A percentile compares a stretch with the other conserved stretches of the same genome.
Conservation (phyloP, 805 yeast genomes). For the Saccharomycopsis malanga region DNA sequence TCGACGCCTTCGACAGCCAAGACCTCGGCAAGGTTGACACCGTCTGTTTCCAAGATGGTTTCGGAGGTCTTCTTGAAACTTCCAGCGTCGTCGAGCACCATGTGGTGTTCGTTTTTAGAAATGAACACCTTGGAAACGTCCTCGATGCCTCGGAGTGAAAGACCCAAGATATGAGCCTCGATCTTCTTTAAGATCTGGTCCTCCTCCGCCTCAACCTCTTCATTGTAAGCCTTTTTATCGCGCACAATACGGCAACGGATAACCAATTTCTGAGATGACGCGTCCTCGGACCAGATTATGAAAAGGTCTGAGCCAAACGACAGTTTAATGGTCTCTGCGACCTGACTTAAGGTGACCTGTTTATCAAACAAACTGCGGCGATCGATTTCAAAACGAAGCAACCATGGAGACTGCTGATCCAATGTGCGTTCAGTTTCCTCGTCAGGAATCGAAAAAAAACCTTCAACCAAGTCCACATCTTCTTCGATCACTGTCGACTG, state of each 20-base stretch:
- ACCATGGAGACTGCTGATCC: conserved; percentile 97
- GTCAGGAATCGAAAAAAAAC: conserved; percentile 95
- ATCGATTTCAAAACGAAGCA: conserved; percentile 90
- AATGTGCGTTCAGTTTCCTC: conserved; percentile 92
- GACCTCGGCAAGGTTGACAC: conserved; percentile 91
- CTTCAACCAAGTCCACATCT: conserved; percentile 94
- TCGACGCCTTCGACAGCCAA: conserved; percentile 95
- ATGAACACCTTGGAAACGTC: conserved; percentile 82
- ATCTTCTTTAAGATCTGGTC: conserved; percentile 93
- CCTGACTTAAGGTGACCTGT: conserved; percentile 96
- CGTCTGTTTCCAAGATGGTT: conserved; percentile 99
- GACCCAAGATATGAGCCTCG: conserved; percentile 94
- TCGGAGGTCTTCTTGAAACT: conserved; percentile 85
- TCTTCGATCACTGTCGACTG: conserved; percentile 93
- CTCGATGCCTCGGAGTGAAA: conserved; percentile 91
- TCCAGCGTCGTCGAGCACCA: conserved; percentile 64
- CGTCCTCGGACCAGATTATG: conserved; percentile 97
- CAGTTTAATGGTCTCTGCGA: conserved; percentile 89
- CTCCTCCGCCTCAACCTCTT: conserved; percentile 92
- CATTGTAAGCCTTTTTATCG: conserved; percentile 89
- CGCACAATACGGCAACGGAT: conserved; percentile 98
- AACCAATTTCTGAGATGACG: conserved; percentile 87
- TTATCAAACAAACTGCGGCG: conserved; percentile 99
- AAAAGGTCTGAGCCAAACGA: conserved; percentile 92
- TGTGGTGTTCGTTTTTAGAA: conserved; percentile 36